A percentile compares a stretch with the other conserved stretches of the same genome.
phyloP scores from a whole-genome alignment of 805 yeast genomes.

The Starmerella powellii region DNA sequence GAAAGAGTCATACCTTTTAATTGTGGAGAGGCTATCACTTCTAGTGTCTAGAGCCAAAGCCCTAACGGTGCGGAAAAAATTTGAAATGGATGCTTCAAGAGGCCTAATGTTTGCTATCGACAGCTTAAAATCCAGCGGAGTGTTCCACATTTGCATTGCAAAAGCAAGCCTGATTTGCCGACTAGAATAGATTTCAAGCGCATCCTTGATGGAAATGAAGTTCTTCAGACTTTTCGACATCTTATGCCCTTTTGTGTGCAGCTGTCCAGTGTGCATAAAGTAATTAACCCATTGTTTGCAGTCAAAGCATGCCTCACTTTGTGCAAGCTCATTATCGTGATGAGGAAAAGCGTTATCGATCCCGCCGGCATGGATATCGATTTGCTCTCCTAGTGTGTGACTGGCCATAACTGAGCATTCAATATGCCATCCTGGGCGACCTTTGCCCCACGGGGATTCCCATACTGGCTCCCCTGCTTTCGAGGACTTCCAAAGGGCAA shows the following conservation, averaged over 20 bases:
- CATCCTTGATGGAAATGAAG: constrained; percentile 88
- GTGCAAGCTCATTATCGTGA: constrained; percentile 97
- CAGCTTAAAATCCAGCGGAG: constrained; percentile 83
- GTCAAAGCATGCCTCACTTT: constrained; percentile 83
- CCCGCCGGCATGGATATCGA: constrained; percentile 96
- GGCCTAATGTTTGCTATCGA: constrained; percentile 65
- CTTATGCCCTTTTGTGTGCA: constrained; percentile 96
- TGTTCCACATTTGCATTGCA: constrained; percentile 86
- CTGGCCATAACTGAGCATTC: constrained; percentile 99
- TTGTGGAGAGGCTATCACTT: no score
- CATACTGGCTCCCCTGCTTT: constrained; percentile 96
- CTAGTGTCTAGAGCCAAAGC: constrained; percentile 52
- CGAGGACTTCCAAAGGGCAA: constrained; percentile 93
- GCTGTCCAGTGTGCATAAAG: constrained; percentile 92
- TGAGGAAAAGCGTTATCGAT: constrained; percentile 97
- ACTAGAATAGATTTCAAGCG: constrained; percentile 54
- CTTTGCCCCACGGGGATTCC: constrained; percentile 93
- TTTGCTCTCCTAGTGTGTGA: constrained; percentile 64
- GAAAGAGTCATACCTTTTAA: constrained; percentile 39
- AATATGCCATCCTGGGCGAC: constrained; percentile 99
- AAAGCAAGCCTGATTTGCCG: constrained; percentile 86
- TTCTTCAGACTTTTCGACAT: constrained; percentile 94
- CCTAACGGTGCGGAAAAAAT: constrained; percentile 76
- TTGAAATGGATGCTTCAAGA: constrained; percentile 59
- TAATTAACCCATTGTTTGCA: constrained; percentile 93